Evolutionary conservation across 1,284 basidiomycete genomes (phyloP).

Genomic region (Cutaneotrichosporon sp.): DNA sequence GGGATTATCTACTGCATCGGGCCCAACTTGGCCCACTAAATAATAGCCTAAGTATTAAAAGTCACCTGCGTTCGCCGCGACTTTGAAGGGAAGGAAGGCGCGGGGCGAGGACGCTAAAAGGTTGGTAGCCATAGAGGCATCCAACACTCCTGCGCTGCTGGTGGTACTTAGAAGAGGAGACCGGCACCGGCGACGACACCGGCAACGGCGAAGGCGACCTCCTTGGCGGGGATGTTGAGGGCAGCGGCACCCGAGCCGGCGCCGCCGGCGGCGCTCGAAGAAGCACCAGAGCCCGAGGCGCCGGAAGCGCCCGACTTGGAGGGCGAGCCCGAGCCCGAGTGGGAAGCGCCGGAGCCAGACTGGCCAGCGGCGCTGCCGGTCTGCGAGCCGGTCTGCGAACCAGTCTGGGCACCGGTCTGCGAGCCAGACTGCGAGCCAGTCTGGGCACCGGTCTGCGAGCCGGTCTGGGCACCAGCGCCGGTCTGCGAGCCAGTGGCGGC

Average conservation of each 20-base stretch:
- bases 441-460: not conserved
- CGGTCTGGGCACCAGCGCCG: not conserved
- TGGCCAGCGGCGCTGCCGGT: not conserved
- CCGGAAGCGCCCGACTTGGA: not conserved
- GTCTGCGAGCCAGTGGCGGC: not conserved
- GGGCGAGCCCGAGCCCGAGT: not conserved
- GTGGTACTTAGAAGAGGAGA: conserved; percentile 4
- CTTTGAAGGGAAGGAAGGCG: conserved; percentile 6
- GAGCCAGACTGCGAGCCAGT: not conserved
- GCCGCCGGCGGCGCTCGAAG: not conserved
- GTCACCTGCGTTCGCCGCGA: conserved; percentile 4
- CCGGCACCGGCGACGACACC: conserved; percentile 7
- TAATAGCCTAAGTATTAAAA: not conserved
- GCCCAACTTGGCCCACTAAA: conserved; percentile 2
- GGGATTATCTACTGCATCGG: conserved; percentile 3
- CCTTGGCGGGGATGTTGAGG: conserved; percentile 1
- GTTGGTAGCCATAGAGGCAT: not conserved
- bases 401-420: not conserved
- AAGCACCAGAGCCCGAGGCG: not conserved
- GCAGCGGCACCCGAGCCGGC: not conserved
- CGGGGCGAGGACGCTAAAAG: conserved; percentile 1
- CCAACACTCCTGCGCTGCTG: not conserved
- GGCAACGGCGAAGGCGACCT: conserved; percentile 4
- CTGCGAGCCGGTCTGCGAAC: not conserved
- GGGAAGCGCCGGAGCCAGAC: not conserved